Evolutionary conservation across 2,329 filamentous ascomycete species (phyloP).

Genomic region (Colletotrichum cereale): DNA sequence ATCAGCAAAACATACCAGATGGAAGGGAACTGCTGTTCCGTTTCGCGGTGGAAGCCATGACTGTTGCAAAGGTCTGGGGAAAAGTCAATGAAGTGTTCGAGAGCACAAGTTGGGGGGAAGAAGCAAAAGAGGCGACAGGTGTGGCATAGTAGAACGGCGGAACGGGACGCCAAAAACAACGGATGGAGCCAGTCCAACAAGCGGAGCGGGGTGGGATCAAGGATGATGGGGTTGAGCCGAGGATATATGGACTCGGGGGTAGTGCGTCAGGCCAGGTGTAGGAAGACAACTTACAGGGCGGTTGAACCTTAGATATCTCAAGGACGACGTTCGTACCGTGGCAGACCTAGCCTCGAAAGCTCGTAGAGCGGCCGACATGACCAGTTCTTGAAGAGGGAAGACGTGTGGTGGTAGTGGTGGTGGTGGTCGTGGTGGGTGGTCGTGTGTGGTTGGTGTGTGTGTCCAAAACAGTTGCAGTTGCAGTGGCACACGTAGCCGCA

Average conservation of each 20-base stretch:
- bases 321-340: constrained; percentile 28
- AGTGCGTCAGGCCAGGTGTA: not conserved
- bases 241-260: constrained; percentile 2
- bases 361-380: constrained; percentile 42
- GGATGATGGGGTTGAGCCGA: constrained; percentile 24
- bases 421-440: not conserved
- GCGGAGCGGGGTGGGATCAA: constrained; percentile 25
- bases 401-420: constrained; percentile 13
- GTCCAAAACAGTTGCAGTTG: constrained; percentile 29
- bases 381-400: constrained; percentile 25
- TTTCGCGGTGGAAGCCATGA: constrained; percentile 66
- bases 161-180: constrained; percentile 7
- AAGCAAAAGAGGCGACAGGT: not conserved
- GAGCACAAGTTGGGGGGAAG: constrained; percentile 12
- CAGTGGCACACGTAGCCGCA: constrained; percentile 38
- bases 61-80: constrained; percentile 46
- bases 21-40: constrained; percentile 71
- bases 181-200: constrained; percentile 18
- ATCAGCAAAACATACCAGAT: constrained; percentile 54
- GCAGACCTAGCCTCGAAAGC: constrained; percentile 42
- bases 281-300: constrained; percentile 25
- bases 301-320: constrained; percentile 23
- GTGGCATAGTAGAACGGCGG: constrained; percentile 3
- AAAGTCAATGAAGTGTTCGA: not conserved
- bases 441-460: constrained; percentile 29